These are phyloP conservation scores for Leccinum boreale DNA, from an alignment of 768 basidiomycete genomes.

Conservation along the genomic window DNA sequence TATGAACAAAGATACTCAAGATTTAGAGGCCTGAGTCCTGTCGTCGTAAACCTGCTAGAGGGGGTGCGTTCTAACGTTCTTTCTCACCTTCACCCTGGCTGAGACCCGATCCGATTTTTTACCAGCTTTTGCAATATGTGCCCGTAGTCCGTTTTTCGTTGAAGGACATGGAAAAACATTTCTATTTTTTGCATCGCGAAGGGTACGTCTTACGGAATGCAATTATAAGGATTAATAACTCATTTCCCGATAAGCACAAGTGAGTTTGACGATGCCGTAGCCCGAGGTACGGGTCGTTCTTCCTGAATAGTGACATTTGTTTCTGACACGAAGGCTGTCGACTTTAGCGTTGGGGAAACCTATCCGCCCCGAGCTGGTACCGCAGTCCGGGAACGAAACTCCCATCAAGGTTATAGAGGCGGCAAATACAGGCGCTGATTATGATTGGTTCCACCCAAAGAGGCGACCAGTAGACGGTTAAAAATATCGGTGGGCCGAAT, in stretches of 20 bases:
- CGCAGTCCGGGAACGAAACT: constrained; percentile 1
- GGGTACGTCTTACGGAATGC: constrained; percentile 16
- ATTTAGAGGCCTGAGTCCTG: constrained; percentile 19
- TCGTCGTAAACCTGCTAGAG: constrained; percentile 27
- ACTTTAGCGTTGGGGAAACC: constrained; percentile 15
- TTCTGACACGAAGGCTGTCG: constrained; percentile 9
- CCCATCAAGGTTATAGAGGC: constrained; percentile 10
- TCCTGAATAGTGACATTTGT: background rate
- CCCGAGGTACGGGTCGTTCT: constrained; percentile 17
- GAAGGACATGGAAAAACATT: constrained; percentile 21
- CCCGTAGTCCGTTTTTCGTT: constrained; percentile 16
- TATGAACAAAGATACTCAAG: constrained; percentile 21
- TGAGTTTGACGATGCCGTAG: constrained; percentile 23
- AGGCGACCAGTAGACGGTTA: background rate
- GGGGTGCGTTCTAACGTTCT: constrained; percentile 23
- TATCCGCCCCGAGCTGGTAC: constrained; percentile 21
- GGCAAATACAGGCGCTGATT: background rate
- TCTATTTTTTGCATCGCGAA: constrained; percentile 21
- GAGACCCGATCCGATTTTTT: background rate
- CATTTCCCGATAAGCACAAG: constrained; percentile 10
- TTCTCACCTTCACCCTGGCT: background rate
- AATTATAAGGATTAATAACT: background rate
- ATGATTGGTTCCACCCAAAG: constrained; percentile 23
- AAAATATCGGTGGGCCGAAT: constrained; percentile 10
- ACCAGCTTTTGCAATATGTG: constrained; percentile 19